A percentile compares a stretch with the other conserved stretches of the same genome.
Evolutionary conservation across 1,139 yeast species (phyloP).

Genomic region (Yamadazyma atmosphaerica): DNA sequence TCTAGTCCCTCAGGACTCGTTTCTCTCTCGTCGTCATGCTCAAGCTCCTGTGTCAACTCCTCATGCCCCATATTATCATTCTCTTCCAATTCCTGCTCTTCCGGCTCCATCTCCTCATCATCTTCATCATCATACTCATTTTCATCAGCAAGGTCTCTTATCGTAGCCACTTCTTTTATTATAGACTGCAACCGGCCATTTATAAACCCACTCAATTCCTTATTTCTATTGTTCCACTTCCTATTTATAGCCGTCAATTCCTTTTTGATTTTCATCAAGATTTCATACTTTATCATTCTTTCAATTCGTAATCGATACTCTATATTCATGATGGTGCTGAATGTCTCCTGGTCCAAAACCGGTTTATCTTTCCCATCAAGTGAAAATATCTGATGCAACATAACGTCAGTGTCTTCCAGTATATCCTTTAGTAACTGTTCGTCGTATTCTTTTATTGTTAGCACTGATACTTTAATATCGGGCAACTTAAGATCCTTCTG

Average conservation of each 20-base stretch:
- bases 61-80: too few species aligned
- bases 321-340: conserved; percentile 32
- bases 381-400: conserved; percentile 22
- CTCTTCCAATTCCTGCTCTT: conserved; percentile 5
- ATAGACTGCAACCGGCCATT: conserved; percentile 24
- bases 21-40: conserved; percentile 14
- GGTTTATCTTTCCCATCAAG: conserved; percentile 26
- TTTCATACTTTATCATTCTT: conserved; percentile 36
- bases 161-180: conserved; percentile 22
- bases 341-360: conserved; percentile 29
- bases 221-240: conserved; percentile 44
- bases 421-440: conserved; percentile 19
- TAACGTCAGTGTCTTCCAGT: conserved; percentile 16
- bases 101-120: conserved; percentile 11
- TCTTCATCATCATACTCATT: conserved; percentile 11
- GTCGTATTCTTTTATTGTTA: conserved; percentile 28
- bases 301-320: conserved; percentile 37
- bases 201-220: conserved; percentile 38
- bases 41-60: conserved; percentile 5
- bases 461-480: conserved; percentile 27
- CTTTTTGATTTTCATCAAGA: conserved; percentile 31
- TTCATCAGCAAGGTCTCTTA: conserved; percentile 14
- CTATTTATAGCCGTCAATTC: conserved; percentile 33
- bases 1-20: too few species aligned
- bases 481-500: conserved; percentile 30